Conservation (phyloP, 345 rosid genomes). For the Garcia nutans region DNA sequence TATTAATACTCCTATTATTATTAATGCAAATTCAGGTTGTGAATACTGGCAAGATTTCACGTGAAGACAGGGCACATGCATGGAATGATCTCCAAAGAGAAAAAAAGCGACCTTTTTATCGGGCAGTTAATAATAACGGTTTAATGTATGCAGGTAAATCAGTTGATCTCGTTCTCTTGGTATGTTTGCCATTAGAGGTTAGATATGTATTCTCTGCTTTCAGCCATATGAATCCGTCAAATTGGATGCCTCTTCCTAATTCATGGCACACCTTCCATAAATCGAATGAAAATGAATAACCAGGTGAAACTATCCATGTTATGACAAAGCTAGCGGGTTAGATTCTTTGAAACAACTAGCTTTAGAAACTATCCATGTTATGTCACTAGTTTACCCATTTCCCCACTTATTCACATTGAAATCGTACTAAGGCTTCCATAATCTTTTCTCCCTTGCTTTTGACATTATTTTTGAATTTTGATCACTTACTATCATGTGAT, state of each 20-base stretch:
- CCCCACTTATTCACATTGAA: not conserved
- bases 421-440: not conserved
- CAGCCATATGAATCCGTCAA: too few species aligned
- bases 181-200: too few species aligned
- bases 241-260: too few species aligned
- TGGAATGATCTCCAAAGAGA: conserved; percentile 76
- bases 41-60: conserved; percentile 58
- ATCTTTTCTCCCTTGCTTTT: not conserved
- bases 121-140: conserved; percentile 64
- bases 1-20: not conserved
- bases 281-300: too few species aligned
- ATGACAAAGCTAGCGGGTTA: not conserved
- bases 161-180: not conserved
- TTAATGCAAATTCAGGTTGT: conserved; percentile 52
- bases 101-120: conserved; percentile 68
- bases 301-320: not conserved
- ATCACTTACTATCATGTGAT: not conserved
- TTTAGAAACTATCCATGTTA: not conserved
- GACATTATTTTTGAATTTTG: not conserved
- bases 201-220: too few species aligned
- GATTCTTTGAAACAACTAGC: not conserved
- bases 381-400: not conserved
- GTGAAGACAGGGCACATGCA: conserved; percentile 57
- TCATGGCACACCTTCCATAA: too few species aligned
- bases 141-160: conserved; percentile 90